Conservation (phyloP, 1,284 basidiomycete genomes). For the Bondarzewia mesenterica region DNA sequence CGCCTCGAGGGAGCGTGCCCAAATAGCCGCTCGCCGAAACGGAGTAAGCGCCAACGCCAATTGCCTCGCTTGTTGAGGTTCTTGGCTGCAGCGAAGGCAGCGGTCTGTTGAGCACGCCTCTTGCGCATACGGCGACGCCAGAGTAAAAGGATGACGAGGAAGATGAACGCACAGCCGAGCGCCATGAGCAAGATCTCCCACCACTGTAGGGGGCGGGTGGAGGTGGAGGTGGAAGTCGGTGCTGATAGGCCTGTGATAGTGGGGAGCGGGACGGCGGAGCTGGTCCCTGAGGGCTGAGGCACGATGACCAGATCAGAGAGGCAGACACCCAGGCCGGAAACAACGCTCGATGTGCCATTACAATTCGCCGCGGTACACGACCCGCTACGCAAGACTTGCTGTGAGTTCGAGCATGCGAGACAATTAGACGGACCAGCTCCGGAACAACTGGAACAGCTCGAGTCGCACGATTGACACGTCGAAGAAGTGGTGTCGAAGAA, state of each 20-base stretch:
- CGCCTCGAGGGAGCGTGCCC: constrained; percentile 27
- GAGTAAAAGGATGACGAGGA: constrained; percentile 52
- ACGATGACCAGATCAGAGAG: constrained; percentile 62
- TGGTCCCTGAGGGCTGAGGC: constrained; percentile 37
- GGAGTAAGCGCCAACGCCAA: constrained; percentile 48
- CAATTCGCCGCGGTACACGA: constrained; percentile 58
- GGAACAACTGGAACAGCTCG: constrained; percentile 66
- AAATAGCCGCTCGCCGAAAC: constrained; percentile 52
- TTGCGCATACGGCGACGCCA: constrained; percentile 65
- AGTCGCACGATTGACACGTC: constrained; percentile 63
- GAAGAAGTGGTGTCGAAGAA: constrained; percentile 61
- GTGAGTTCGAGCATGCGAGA: constrained; percentile 61
- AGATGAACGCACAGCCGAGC: constrained; percentile 71
- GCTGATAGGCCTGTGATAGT: constrained; percentile 44
- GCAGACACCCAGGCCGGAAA: constrained; percentile 68
- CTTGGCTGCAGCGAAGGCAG: constrained; percentile 55
- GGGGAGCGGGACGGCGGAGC: constrained; percentile 39
- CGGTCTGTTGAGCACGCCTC: constrained; percentile 56
- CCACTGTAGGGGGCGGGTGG: constrained; percentile 45
- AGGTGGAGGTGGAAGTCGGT: constrained; percentile 30
- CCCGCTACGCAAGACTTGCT: constrained; percentile 54
- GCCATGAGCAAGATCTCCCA: constrained; percentile 81
- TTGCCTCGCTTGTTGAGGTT: constrained; percentile 33
- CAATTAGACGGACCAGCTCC: constrained; percentile 57
- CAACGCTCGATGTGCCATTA: constrained; percentile 35